A percentile compares a stretch with the other conserved stretches of the same genome.
Conservation (phyloP, 257 asterid genomes). For the Fraxinus quadrangulata region DNA sequence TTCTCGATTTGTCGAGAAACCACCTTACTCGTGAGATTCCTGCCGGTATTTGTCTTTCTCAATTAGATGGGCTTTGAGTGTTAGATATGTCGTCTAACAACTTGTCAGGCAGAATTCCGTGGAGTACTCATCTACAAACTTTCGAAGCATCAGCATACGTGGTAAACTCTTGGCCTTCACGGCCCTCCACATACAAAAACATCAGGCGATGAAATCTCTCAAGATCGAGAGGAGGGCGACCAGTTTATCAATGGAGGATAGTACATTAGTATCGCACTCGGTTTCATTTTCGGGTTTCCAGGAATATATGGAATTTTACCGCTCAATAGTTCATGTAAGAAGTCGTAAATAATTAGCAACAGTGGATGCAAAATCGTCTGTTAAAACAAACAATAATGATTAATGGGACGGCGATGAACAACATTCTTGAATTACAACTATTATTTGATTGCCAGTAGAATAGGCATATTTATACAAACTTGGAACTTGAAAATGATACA, state of each 20-base stretch:
- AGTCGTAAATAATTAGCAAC: too few relatives aligned
- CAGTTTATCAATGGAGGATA: slow-evolving; percentile 1
- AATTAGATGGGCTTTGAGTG: neutral
- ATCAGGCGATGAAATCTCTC: slow-evolving; percentile 12
- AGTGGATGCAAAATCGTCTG: neutral
- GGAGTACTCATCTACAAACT: neutral
- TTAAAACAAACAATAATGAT: neutral
- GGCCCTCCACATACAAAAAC: slow-evolving; percentile 22
- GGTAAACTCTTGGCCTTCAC: slow-evolving; percentile 18
- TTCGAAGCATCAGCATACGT: neutral
- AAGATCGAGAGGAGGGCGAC: slow-evolving; percentile 10
- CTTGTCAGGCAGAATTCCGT: slow-evolving; percentile 32
- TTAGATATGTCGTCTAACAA: slow-evolving; percentile 31
- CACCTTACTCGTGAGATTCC: too few relatives aligned
- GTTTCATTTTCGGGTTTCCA: too few relatives aligned
- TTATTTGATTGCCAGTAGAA: neutral
- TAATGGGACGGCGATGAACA: neutral
- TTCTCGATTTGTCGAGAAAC: too few relatives aligned
- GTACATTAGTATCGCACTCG: too few relatives aligned
- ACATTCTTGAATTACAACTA: neutral
- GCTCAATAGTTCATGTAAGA: neutral
- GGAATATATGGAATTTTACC: too few relatives aligned
- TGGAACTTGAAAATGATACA: neutral
- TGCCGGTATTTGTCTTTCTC: neutral
- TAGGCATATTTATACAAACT: neutral